Evolutionary conservation across 768 basidiomycete species (phyloP).

Genomic region (Tylopilus felleus): DNA sequence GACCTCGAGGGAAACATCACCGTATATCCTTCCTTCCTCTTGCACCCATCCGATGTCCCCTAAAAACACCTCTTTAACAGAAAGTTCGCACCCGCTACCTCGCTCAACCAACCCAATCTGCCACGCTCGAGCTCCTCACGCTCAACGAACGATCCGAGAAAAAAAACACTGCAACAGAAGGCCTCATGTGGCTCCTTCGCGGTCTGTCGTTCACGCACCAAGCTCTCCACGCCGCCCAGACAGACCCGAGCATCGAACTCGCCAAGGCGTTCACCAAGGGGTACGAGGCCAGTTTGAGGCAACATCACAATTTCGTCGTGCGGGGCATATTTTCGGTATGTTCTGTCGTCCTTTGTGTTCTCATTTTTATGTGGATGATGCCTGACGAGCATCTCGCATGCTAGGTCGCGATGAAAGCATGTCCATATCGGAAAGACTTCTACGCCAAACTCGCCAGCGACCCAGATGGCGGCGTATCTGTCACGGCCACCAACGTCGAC

Average conservation of each 20-base stretch:
- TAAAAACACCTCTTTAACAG: slow-evolving; percentile 38
- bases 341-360: slow-evolving; percentile 18
- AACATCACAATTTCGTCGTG: slow-evolving; percentile 78
- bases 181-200: slow-evolving; percentile 90
- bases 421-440: slow-evolving; percentile 60
- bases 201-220: slow-evolving; percentile 88
- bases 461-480: slow-evolving; percentile 47
- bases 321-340: slow-evolving; percentile 54
- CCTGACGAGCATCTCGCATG: not conserved
- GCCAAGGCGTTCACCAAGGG: slow-evolving; percentile 70
- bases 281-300: slow-evolving; percentile 80
- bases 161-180: slow-evolving; percentile 86
- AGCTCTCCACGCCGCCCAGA: slow-evolving; percentile 70
- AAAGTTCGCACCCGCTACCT: slow-evolving; percentile 87
- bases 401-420: slow-evolving; percentile 57
- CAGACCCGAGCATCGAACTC: slow-evolving; percentile 55
- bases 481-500: slow-evolving; percentile 49
- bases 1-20: slow-evolving; percentile 92
- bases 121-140: slow-evolving; percentile 81
- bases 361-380: not conserved
- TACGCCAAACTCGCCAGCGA: slow-evolving; percentile 58
- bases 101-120: slow-evolving; percentile 57
- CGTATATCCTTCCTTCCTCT: slow-evolving; percentile 42
- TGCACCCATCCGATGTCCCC: not conserved
- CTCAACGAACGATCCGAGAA: slow-evolving; percentile 83